A percentile compares a stretch with the other conserved stretches of the same genome.
phyloP scores from a whole-genome alignment of 441 rosid genomes.

The Populus trichocarpa region DNA sequence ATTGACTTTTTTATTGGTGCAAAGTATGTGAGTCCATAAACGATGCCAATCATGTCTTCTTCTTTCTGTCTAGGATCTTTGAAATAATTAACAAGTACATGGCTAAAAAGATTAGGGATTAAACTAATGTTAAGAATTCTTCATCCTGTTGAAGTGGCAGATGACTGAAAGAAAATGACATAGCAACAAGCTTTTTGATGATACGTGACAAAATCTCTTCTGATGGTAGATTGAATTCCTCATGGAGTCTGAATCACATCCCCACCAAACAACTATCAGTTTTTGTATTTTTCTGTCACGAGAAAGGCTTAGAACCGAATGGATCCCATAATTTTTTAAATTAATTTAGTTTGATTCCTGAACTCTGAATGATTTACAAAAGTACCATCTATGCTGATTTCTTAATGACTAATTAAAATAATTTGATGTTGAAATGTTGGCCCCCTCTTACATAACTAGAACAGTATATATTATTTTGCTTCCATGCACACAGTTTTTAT shows the following conservation, averaged over 20 bases:
- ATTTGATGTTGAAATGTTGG: not conserved
- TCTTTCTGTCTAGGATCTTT: not conserved
- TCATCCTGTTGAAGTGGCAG: not conserved
- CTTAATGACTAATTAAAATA: not conserved
- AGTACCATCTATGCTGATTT: no score
- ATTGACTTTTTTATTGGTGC: not conserved
- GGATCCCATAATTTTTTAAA: not conserved
- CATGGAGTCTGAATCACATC: not conserved
- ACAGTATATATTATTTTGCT: not conserved
- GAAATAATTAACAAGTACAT: not conserved
- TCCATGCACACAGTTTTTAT: not conserved
- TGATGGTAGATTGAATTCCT: not conserved
- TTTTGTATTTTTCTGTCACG: not conserved
- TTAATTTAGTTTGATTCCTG: not conserved
- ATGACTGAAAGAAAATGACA: not conserved
- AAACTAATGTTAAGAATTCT: not conserved
- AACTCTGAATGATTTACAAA: no score
- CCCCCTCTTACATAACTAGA: not conserved
- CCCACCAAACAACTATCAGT: not conserved
- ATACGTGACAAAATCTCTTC: not conserved
- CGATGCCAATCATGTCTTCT: not conserved
- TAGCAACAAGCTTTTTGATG: not conserved
- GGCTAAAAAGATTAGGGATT: not conserved
- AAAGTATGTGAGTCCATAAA: not conserved
- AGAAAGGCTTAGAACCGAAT: not conserved